phyloP scores from a whole-genome alignment of 495 filamentous ascomycete species.

The Cercophora samala region DNA sequence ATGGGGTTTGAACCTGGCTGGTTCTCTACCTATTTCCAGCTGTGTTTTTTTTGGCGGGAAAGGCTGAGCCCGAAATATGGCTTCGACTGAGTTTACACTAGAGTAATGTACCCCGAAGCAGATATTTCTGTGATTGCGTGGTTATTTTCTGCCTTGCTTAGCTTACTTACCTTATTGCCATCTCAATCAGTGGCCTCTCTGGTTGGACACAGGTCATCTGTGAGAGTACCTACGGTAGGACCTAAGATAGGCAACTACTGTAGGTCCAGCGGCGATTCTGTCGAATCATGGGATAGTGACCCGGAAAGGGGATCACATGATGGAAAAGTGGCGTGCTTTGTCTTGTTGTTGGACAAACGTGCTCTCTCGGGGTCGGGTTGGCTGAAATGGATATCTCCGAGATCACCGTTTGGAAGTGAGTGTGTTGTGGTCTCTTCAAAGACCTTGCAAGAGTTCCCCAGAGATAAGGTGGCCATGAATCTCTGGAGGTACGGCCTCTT shows the following conservation, averaged over 20 bases:
- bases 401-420: background rate
- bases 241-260: background rate
- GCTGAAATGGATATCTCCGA: background rate
- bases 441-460: background rate
- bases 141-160: background rate
- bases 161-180: background rate
- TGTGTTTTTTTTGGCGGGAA: too few relatives aligned
- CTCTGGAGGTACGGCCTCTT: background rate
- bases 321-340: slow-evolving; percentile 8
- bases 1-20: too few relatives aligned
- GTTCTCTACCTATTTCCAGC: too few relatives aligned
- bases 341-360: background rate
- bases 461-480: background rate
- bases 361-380: background rate
- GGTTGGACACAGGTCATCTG: background rate
- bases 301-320: slow-evolving; percentile 6
- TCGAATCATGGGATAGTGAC: background rate
- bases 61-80: too few relatives aligned
- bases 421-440: too few relatives aligned
- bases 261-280: background rate
- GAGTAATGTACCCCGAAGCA: too few relatives aligned
- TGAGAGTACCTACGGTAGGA: background rate
- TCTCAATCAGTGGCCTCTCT: background rate
- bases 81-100: background rate
- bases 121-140: background rate